A percentile compares a stretch with the other conserved stretches of the same genome.
Conservation (phyloP, 768 basidiomycete species). For the Tricholoma sp. region DNA sequence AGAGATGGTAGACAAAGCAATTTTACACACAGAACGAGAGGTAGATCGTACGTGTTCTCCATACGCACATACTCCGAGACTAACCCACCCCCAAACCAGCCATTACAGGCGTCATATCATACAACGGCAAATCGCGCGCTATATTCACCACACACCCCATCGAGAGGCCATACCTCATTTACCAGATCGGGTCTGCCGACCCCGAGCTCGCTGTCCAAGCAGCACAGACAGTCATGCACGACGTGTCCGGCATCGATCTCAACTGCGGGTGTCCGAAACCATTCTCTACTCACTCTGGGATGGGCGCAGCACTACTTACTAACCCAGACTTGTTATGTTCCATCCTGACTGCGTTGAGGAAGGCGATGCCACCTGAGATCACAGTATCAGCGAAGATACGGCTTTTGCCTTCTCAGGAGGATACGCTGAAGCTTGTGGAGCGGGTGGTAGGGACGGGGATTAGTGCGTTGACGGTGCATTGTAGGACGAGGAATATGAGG, state of each 20-base stretch:
- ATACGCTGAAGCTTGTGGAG: slow-evolving; percentile 86
- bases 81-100: slow-evolving; percentile 39
- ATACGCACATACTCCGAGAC: background rate
- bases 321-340: slow-evolving; percentile 89
- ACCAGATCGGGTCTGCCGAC: slow-evolving; percentile 89
- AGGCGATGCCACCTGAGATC: slow-evolving; percentile 67
- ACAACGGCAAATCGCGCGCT: slow-evolving; percentile 75
- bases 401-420: slow-evolving; percentile 78
- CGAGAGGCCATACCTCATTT: slow-evolving; percentile 92
- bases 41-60: slow-evolving; percentile 63
- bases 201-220: slow-evolving; percentile 92
- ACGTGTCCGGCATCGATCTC: slow-evolving; percentile 92
- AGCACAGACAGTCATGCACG: slow-evolving; percentile 77
- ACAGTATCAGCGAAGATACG: slow-evolving; percentile 95
- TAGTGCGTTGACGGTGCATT: slow-evolving; percentile 88
- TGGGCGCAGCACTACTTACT: slow-evolving; percentile 93
- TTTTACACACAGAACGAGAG: slow-evolving; percentile 74
- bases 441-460: slow-evolving; percentile 86
- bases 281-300: slow-evolving; percentile 89
- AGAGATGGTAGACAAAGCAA: slow-evolving; percentile 94
- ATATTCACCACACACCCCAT: slow-evolving; percentile 92
- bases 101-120: slow-evolving; percentile 81
- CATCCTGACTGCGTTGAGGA: slow-evolving; percentile 77
- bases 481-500: slow-evolving; percentile 90
- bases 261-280: slow-evolving; percentile 98